These are phyloP conservation scores for Trichoderma oligosporum DNA, from an alignment of 2,329 filamentous ascomycete species.

Conservation along the genomic window DNA sequence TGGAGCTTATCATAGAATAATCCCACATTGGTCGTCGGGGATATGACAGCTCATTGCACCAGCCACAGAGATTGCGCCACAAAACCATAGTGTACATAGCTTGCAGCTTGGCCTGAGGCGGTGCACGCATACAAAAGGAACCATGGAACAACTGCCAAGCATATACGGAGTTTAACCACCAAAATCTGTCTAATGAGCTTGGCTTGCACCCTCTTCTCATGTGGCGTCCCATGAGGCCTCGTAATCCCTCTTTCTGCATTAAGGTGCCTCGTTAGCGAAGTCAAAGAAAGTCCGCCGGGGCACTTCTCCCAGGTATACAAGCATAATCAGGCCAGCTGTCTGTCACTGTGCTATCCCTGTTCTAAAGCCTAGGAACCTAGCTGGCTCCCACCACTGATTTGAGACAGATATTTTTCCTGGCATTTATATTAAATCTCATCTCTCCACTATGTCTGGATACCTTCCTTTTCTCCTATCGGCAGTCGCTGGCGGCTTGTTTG, in stretches of 20 bases:
- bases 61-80: conserved; percentile 13
- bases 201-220: not conserved
- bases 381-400: no score
- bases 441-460: not conserved
- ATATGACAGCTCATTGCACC: not conserved
- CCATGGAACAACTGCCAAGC: not conserved
- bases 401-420: no score
- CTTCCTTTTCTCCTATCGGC: conserved; percentile 34
- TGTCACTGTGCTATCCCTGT: not conserved
- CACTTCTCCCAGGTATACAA: not conserved
- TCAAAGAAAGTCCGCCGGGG: not conserved
- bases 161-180: not conserved
- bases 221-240: not conserved
- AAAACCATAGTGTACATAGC: not conserved
- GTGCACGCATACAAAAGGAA: not conserved
- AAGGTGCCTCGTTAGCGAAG: not conserved
- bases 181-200: not conserved
- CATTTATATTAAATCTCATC: not conserved
- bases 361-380: no score
- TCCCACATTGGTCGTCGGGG: not conserved
- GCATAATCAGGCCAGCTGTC: not conserved
- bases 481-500: conserved; percentile 34
- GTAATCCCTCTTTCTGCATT: not conserved
- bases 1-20: conserved; percentile 4
- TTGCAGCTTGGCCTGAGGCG: conserved; percentile 1